phyloP scores from a whole-genome alignment of 495 filamentous ascomycete species.

The Xylaria telfairii region DNA sequence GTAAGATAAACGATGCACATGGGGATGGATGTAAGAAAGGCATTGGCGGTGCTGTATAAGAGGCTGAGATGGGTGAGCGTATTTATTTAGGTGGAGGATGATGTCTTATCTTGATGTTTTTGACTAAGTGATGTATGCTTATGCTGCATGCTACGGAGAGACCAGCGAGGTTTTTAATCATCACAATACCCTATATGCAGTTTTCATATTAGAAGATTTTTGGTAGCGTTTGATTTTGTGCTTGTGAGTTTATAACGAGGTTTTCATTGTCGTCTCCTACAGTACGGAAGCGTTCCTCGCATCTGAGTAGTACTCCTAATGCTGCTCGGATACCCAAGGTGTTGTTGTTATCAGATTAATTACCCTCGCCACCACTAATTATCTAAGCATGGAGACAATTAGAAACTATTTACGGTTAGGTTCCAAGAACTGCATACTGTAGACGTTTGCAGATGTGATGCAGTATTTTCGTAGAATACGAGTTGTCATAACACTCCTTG shows the following conservation, averaged over 20 bases:
- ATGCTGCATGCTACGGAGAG: not conserved
- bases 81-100: not conserved
- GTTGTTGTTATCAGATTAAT: not conserved
- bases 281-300: not conserved
- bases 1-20: not conserved
- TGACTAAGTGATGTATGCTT: not conserved
- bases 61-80: not conserved
- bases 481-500: too few species aligned
- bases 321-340: not conserved
- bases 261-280: not conserved
- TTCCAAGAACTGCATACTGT: not conserved
- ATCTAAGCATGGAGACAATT: not conserved
- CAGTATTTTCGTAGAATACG: not conserved
- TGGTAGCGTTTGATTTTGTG: not conserved
- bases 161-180: not conserved
- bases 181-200: not conserved
- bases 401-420: not conserved
- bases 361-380: not conserved
- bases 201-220: not conserved
- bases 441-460: not conserved
- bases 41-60: not conserved
- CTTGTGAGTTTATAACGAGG: not conserved
- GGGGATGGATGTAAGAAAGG: not conserved
- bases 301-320: not conserved
- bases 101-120: not conserved